Base-by-base conservation (phyloP, 306 rosid genomes). In the Arachis stenosperma region DNA sequence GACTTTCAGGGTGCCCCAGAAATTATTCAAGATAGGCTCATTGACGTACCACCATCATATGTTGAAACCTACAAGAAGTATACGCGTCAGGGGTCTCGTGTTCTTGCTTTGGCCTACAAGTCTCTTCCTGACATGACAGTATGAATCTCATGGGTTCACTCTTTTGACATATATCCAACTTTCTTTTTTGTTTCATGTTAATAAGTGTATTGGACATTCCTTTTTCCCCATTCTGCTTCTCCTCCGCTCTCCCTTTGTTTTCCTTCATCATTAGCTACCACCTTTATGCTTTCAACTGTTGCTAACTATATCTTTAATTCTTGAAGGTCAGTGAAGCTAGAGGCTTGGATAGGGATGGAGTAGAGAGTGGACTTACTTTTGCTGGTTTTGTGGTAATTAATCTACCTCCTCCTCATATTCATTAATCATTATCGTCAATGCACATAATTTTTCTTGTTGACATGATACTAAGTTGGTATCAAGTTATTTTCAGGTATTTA, bases 281-380 rank as follows among this genome's bases (percentile, higher is more conserved):
- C 57, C 44, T 36, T 63, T 46, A 29, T 41, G 78, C 47, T 60
- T 68, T 73, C 8, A 6, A 17, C 51, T 77, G 48, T 52, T 79
- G 77, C 76, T 81, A 65, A 65, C 71, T 57, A 2, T 81, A 53
- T 65, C 59, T 74, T 78, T 52, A 72, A 74, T 64, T 69, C 42
- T 39, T 88, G 91, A 86, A 94, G 99, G 98, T 94, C 83, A 89
- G 98, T 81, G 99, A 91, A 91, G 99, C 98, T 68, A 87, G 99
- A 88, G 84, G 90, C 92, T 72, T 94, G 96, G 99, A 94, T 61
- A 89, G 99, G 89, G 99, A 91, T 74, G 44, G 68, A n/a, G 99
- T 90, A 77, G 99, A 94, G 89, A 94, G 70, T 73, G 89, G 84
- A 63, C 96, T 94, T 70, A 88, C 81, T 62, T 94, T 94, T 79